Base-by-base conservation (phyloP, 176 grass and related monocot genomes). In the Luzula sylvatica region DNA sequence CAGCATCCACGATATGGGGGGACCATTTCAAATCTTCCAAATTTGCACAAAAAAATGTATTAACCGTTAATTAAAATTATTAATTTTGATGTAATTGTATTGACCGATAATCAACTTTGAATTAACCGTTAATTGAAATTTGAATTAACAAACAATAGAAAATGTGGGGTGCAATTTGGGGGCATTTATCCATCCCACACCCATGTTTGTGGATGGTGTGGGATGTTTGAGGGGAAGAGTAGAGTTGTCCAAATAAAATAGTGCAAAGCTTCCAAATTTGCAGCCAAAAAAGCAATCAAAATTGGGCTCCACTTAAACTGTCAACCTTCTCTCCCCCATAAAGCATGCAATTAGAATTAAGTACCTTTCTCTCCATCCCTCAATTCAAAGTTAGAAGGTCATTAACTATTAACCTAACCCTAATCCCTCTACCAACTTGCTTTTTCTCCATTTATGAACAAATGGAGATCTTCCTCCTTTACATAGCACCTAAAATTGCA, bases 331-430 rank as follows among this genome's bases (percentile, higher is more conserved):
- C 59, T 49, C 46, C 28, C 43, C 23, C 20, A 21, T 50, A 50
- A 64, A 64, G 59, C 59, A 46, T 64, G 45, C 43, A 32, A 64
- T 47, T 68, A 38, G 28, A 32, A 64, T 47, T 68, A 38, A 20
- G 22, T 41, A 42, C 41, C 47, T 54, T 53, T 54, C 24, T 39
- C 8, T 29, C 11, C 23, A 24, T 43, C 29, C 30, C 38, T 26
- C 20, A 53, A 21, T 22, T 50, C 20, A 22, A 54, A 42, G 23
- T 27, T 6, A 42, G 3, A 55, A 54, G 25, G 22, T 5, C 23
- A 54, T 68, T 42, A 53, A 68, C 65, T 48, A 35, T 42, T 53
- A 40, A 67, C 14, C 35, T 55, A 53, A 68, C 59, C 26, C 59
- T 64, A 64, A 64, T 64, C 42, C n/a, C 23, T 16, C 30, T n/a